Conservation (phyloP, 352 stramenopile genomes). For the Globisporangium abappressorium region DNA sequence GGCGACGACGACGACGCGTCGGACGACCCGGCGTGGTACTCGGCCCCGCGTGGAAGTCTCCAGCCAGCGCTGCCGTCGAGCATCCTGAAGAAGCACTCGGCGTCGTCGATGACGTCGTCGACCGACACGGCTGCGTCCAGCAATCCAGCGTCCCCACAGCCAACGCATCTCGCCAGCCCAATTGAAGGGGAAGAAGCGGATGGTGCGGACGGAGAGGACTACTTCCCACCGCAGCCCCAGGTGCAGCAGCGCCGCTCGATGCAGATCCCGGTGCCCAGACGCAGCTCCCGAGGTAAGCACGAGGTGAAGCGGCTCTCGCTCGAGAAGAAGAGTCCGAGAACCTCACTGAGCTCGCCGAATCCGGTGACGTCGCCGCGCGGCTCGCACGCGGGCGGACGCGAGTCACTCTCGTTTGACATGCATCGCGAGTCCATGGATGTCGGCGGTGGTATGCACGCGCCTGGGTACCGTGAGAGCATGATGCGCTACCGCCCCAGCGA, state of each 20-base stretch:
- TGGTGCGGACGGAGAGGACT: constrained; percentile 22
- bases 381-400: background rate
- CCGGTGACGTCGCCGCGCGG: constrained; percentile 14
- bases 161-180: background rate
- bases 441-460: too few relatives aligned
- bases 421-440: constrained; percentile 14
- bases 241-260: constrained; percentile 13
- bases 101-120: constrained; percentile 31
- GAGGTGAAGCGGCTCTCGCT: constrained; percentile 38
- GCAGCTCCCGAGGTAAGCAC: constrained; percentile 21
- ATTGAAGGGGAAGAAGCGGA: background rate
- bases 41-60: constrained; percentile 51
- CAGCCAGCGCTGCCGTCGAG: constrained; percentile 49
- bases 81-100: constrained; percentile 60
- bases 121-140: constrained; percentile 18
- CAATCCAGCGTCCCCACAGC: constrained; percentile 11
- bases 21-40: constrained; percentile 72
- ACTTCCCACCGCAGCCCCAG: constrained; percentile 23
- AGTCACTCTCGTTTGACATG: constrained; percentile 18
- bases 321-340: constrained; percentile 23
- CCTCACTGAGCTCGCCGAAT: background rate
- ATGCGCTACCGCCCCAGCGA: constrained; percentile 71
- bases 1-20: constrained; percentile 59
- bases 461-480: constrained; percentile 58
- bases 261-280: constrained; percentile 10